Conservation (phyloP, 192 early-diverging fungal genomes). For the Phycomyces blakesleeanus region DNA sequence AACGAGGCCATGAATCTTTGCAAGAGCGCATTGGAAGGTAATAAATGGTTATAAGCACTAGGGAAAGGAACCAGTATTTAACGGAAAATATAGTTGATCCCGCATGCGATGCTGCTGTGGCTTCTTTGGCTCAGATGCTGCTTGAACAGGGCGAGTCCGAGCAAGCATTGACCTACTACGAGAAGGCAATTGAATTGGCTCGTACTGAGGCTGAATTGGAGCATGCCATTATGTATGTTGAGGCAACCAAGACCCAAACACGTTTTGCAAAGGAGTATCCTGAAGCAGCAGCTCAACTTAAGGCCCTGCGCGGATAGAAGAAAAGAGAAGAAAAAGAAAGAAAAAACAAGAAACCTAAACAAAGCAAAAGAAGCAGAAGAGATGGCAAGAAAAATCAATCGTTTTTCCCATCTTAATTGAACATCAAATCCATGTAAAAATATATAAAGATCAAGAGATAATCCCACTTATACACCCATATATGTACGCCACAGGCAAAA, state of each 20-base stretch:
- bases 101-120: slow-evolving; percentile 92
- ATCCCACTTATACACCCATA: not conserved
- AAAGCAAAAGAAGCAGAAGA: not conserved
- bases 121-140: slow-evolving; percentile 74
- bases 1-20: slow-evolving; percentile 72
- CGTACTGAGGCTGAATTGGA: slow-evolving; percentile 88
- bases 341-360: not conserved
- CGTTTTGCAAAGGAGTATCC: slow-evolving; percentile 5
- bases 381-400: not conserved
- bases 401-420: not conserved
- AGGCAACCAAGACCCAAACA: slow-evolving; percentile 57
- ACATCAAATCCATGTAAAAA: too few species aligned
- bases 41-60: not conserved
- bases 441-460: too few species aligned
- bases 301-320: slow-evolving; percentile 9
- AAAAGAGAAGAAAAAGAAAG: not conserved
- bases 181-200: slow-evolving; percentile 77
- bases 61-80: too few species aligned
- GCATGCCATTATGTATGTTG: slow-evolving; percentile 71
- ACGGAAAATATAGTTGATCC: slow-evolving; percentile 84
- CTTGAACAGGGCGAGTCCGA: slow-evolving; percentile 82
- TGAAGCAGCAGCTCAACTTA: slow-evolving; percentile 23
- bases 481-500: not conserved
- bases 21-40: slow-evolving; percentile 70
- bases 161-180: slow-evolving; percentile 79